These are phyloP conservation scores for Pseudoturritis turrita DNA, from an alignment of 345 rosid species.

Conservation along the genomic window DNA sequence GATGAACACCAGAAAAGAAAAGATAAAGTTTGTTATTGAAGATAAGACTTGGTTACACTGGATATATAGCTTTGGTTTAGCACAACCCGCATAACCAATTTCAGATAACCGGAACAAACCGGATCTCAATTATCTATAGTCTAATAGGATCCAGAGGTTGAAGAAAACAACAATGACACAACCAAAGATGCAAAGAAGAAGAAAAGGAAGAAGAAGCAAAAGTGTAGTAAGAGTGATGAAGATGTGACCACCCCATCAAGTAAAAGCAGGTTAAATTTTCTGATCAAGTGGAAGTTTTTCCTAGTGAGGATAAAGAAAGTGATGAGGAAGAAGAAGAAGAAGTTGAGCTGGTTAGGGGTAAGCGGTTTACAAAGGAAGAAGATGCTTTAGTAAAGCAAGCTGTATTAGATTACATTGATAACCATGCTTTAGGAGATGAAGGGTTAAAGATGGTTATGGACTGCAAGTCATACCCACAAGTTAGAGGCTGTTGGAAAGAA, in stretches of 20 bases:
- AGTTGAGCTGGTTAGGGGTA: conserved; percentile 47
- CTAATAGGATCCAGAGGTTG: too few relatives aligned
- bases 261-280: conserved; percentile 53
- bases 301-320: conserved; percentile 24
- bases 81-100: too few relatives aligned
- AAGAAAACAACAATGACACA: too few relatives aligned
- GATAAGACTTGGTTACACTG: too few relatives aligned
- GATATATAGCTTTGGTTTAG: too few relatives aligned
- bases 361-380: conserved; percentile 70
- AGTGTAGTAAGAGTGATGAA: conserved; percentile 3
- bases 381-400: conserved; percentile 49
- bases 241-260: conserved; percentile 28
- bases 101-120: too few relatives aligned
- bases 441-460: conserved; percentile 58
- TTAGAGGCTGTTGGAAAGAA: conserved; percentile 68
- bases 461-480: conserved; percentile 34
- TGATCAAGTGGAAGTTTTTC: conserved; percentile 57
- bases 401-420: conserved; percentile 48
- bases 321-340: conserved; percentile 6
- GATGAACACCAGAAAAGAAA: too few relatives aligned
- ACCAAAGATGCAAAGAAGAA: conserved; percentile 7
- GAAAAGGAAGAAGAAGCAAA: conserved; percentile 35
- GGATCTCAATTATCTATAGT: too few relatives aligned
- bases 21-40: too few relatives aligned
- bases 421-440: conserved; percentile 54